phyloP scores from a whole-genome alignment of 805 yeast genomes.

The Ogataea ganodermae region DNA sequence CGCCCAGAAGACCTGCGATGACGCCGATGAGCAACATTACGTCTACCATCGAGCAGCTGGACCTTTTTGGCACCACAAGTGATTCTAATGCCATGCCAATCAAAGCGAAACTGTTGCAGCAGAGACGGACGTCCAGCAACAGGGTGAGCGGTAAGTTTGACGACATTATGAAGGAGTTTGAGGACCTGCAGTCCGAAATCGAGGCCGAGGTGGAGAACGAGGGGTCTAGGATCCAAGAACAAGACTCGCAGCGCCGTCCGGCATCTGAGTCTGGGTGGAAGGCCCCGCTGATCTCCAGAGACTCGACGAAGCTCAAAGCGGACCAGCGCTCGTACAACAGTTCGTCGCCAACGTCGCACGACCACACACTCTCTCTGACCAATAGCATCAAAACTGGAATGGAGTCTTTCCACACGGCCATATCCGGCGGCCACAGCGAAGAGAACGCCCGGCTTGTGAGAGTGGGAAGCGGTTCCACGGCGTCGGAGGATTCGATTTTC shows the following conservation, averaged over 20 bases:
- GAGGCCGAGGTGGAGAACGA: slow-evolving; percentile 22
- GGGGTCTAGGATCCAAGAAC: not conserved
- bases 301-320: not conserved
- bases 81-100: not conserved
- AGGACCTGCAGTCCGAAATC: slow-evolving; percentile 30
- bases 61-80: not conserved
- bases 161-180: slow-evolving; percentile 36
- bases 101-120: not conserved
- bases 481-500: slow-evolving; percentile 21
- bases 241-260: no score
- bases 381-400: slow-evolving; percentile 23
- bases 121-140: slow-evolving; percentile 7
- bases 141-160: slow-evolving; percentile 31
- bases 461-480: slow-evolving; percentile 16
- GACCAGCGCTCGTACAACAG: not conserved
- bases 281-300: not conserved
- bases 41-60: not conserved
- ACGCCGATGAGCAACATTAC: slow-evolving; percentile 8
- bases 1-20: slow-evolving; percentile 31
- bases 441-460: slow-evolving; percentile 6
- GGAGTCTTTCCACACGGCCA: slow-evolving; percentile 31
- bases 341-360: slow-evolving; percentile 12
- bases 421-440: slow-evolving; percentile 8
- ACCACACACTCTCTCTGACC: slow-evolving; percentile 14
- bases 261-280: not conserved